Base-by-base conservation (phyloP, 1,139 yeast species). In the Pichia norvegensis region DNA sequence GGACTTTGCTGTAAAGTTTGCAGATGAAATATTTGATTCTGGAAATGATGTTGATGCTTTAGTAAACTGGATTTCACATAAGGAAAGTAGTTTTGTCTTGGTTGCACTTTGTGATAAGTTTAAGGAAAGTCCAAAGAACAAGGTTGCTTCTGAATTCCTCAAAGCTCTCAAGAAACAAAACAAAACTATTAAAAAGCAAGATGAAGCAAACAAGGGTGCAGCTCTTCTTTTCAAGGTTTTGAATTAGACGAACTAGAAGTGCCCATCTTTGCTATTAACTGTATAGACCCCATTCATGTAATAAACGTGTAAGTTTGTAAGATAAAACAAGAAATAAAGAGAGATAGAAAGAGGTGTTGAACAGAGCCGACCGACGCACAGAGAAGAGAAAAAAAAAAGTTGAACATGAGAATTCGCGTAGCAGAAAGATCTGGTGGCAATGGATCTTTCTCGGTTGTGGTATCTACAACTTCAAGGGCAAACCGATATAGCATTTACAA, bases 11-110 rank as follows among this genome's bases (percentile, higher is more conserved):
- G 59, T 59, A 23, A 73, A 67, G 55, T 74, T 72, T 19, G 65
- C 78, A 48, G 78, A 79, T 45, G 76, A 76, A 47, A 57, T 74
- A 36, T 66, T 79, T 51, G 66, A 63, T 23, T 69, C 69, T 36
- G 70, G 74, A 21, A 71, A 76, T 25, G 67, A 67, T 44, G 69
- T 67, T 33, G 68, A 69, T 23, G 69, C 73, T 45, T 66, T 85
- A 38, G 67, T 67, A 38, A 73, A 70, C 47, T 90, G 97, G 97
- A 76, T 83, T 41, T 41, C 48, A 3, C 67, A 76, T 42, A 85
- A 87, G 42, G 79, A 78, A 52, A 85, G 94, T 33, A 81, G 95
- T 4, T 90, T 92, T 61, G 87, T 86, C 17, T 72, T 90, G 43
- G 90, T 87, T 40, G 74, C 88, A 2, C 64, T 80, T 14, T 76